Evolutionary conservation across 192 early-diverging fungal species (phyloP), one percentile per base, ranked within the genome.

Genomic region (Mortierella alpina): DNA sequence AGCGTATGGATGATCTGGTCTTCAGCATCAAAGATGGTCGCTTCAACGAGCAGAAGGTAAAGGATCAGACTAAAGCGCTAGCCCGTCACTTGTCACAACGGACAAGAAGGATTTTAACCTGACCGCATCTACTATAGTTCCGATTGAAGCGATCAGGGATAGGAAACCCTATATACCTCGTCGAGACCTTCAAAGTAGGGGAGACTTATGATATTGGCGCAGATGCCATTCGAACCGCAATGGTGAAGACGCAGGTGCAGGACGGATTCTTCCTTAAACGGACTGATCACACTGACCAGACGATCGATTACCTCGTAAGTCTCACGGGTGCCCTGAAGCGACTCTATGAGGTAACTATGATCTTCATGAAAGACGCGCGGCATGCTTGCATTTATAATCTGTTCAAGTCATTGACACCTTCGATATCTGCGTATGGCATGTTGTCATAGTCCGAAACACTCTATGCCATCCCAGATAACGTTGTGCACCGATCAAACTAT

Each of bases 21-120:
- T 76, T 88, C 0, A 97, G 95, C 83, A 97, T 99, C 60, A 93
- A 95, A 46, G 98, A 99, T 75, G 95, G 95, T 2, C 86, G 98
- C 17, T 98, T 93, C 81, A 89, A 84, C 11, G 98, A 99, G 69
- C 98, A 99, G 83, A 98, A 98, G 85, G 91, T 93, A 66, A 63
- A 42, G 15, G 15, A 45, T 5, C 2, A n/a, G 40, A 22, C 49
- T 5, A 13, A 41, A 40, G n/a, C 31, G 11, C 0, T 12, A 65
- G 2, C 20, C 14, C 6, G 39, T 41, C 12, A 22, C 11, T 2
- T 48, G 50, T 23, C 23, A 23, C 6, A n/a, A 7, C 18, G 46
- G 0, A 49, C 12, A 15, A 5, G 17, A 51, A 1, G 13, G 58
- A 22, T 12, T 12, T 40, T 22, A 17, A 46, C 48, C 12, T 10